A percentile compares a stretch with the other conserved stretches of the same genome.
Conservation (phyloP, 2,329 filamentous ascomycete genomes). For the Colletotrichum sp. region DNA sequence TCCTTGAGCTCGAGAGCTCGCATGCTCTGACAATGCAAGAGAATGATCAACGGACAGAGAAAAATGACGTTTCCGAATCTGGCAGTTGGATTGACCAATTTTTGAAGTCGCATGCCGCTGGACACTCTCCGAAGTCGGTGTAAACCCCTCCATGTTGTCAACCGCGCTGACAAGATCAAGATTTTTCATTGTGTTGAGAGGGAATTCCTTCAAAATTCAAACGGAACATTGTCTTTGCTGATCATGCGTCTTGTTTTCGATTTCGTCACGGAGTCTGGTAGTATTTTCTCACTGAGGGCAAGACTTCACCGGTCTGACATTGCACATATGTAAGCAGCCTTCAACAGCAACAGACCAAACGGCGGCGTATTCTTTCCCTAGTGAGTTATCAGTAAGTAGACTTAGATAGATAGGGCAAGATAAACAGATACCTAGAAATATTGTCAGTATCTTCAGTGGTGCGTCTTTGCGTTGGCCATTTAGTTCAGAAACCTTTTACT, state of each 20-base stretch:
- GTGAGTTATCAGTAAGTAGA: background rate
- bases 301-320: background rate
- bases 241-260: too few relatives aligned
- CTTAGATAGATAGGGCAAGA: accelerated
- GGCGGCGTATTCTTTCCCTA: accelerated
- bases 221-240: too few relatives aligned
- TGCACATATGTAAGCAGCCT: background rate
- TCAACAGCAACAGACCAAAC: background rate
- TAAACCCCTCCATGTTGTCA: accelerated
- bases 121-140: background rate
- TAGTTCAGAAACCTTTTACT: background rate
- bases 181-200: too few relatives aligned
- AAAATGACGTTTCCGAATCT: background rate
- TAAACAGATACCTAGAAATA: background rate
- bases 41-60: background rate
- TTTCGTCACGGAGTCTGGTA: too few relatives aligned
- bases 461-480: background rate
- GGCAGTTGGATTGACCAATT: background rate
- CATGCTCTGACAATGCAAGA: background rate
- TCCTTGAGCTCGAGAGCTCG: background rate
- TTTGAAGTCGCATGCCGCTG: background rate
- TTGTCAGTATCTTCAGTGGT: background rate
- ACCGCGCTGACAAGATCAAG: accelerated
- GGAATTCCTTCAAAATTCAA: too few relatives aligned
- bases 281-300: too few relatives aligned